Evolutionary conservation across 495 filamentous ascomycete genomes (phyloP), one percentile per base, ranked within the genome.

Genomic region (Talaromyces trachyspermus): DNA sequence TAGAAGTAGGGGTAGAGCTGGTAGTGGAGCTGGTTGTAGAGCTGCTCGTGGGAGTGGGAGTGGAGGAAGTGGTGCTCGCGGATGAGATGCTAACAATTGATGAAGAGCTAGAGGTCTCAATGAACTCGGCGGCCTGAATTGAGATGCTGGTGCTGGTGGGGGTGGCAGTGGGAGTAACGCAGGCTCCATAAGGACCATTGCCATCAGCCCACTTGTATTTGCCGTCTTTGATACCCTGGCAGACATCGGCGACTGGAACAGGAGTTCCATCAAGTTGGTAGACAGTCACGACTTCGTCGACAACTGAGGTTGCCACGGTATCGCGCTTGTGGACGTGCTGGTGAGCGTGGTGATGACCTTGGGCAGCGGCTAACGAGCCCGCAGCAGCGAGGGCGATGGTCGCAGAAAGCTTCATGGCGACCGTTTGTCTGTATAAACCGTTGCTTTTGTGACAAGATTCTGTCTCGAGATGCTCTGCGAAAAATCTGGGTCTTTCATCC

Each of bases 201-300:
- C 57, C 58, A 41, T 63, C 62, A 24, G 64, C 63, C 63, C 65
- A 77, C 43, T 63, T 57, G 46, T 70, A 44, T 25, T 58, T 67
- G 20, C 83, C 77, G 39, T 78, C 65, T 36, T 69, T 63, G 52
- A 89, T 69, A 50, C 83, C 81, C 33, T 71, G 49, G 71, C 85
- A 76, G 29, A 84, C 85, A 30, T 81, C 67, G 2, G 68, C 59
- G 29, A 64, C 57, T 37, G 63, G 60, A 51, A 89, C 69, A 19
- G 56, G 35, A 53, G 80, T 43, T 48, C 76, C 78, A 43, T 82
- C 71, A 29, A 85, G 60, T 51, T 80, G 67, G 55, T 83, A 88
- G 44, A 75, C 69, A 44, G 75, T 70, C 12, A 78, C 72, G 32
- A 74, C 78, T 25, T 80, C 62, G n/a, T 68, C 79, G 33, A 65